Percentiles rank a stretch among this genome's conserved stretches.
phyloP scores from a whole-genome alignment of 1,284 basidiomycete genomes.

The Cutaneotrichosporon sp. region DNA sequence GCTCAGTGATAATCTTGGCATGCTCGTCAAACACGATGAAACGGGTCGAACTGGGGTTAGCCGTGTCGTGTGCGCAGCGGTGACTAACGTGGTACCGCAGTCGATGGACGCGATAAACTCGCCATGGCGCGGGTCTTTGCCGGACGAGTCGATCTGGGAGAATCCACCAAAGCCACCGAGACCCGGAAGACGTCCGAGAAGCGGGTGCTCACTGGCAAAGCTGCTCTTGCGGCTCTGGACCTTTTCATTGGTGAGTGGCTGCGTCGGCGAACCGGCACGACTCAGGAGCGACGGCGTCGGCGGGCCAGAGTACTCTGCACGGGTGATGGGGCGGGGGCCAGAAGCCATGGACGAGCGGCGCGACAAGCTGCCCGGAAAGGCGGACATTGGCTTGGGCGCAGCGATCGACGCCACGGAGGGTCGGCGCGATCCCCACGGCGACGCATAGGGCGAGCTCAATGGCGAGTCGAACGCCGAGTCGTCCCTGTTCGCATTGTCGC shows the following conservation, averaged over 20 bases:
- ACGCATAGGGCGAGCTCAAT: conserved; percentile 19
- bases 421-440: conserved; percentile 18
- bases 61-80: background rate
- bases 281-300: conserved; percentile 42
- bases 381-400: conserved; percentile 6
- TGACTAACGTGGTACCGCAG: conserved; percentile 84
- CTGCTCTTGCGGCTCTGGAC: conserved; percentile 22
- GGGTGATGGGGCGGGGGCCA: conserved; percentile 37
- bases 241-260: conserved; percentile 39
- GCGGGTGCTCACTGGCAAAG: conserved; percentile 17
- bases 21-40: conserved; percentile 90
- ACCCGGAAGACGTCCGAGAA: conserved; percentile 12
- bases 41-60: conserved; percentile 68
- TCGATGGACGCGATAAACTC: conserved; percentile 85
- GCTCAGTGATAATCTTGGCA: conserved; percentile 79
- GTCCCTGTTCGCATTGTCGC: background rate
- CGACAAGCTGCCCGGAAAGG: conserved; percentile 14
- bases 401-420: background rate
- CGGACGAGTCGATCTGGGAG: conserved; percentile 22
- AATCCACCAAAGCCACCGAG: conserved; percentile 26
- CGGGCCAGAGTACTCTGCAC: conserved; percentile 36
- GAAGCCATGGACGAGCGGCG: conserved; percentile 32
- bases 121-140: conserved; percentile 29
- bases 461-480: conserved; percentile 20
- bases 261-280: conserved; percentile 45